Evolutionary conservation across 495 filamentous ascomycete genomes (phyloP), one percentile per base, ranked within the genome.

Genomic region (Xylaria cubensis): DNA sequence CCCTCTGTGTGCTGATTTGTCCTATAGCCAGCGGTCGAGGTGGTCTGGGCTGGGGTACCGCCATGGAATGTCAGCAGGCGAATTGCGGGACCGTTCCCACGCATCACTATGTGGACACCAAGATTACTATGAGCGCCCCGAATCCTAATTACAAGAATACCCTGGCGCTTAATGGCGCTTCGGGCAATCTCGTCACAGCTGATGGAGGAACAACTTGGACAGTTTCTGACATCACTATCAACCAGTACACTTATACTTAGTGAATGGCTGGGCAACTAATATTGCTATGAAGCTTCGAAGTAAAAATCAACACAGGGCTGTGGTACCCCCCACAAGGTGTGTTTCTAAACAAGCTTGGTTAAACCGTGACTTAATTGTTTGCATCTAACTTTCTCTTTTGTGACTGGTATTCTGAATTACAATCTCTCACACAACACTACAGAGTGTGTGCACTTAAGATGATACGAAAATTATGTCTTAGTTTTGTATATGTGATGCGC

Each of bases 191-290:
- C 75, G 72, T 74, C 17, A 82, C 80, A 36, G 76, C 58, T 36
- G 82, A 83, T 69, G 74, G 74, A 36, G 81, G 82, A 29, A 80
- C 79, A 73, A 84, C 82, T 36, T 84, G 82, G 82, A 80, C 75
- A 59, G 78, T 82, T 24, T 75, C 71, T 64, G 76, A 73, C 48
- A 81, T 84, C 64, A 48, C 70, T 7, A 82, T 84, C 59, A 79
- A 77, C 13, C 73, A 82, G 64, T 81, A 75, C 59, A 77, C 74
- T 29, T 79, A 53, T 26, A 69, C 66, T 39, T 56, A 56, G 26
- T 69, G 24, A 62, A 62, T 9, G 7, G 58, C 21, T 9, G 17
- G 12, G 34, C 83, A 42, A 29, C 39, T 13, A 10, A 42, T 12
- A 13, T 12, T 9, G 39, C 10, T 12, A 42, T 42, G 39, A 42